Evolutionary conservation across 2,329 filamentous ascomycete species (phyloP).

Genomic region (Arthrinium puccinioides): DNA sequence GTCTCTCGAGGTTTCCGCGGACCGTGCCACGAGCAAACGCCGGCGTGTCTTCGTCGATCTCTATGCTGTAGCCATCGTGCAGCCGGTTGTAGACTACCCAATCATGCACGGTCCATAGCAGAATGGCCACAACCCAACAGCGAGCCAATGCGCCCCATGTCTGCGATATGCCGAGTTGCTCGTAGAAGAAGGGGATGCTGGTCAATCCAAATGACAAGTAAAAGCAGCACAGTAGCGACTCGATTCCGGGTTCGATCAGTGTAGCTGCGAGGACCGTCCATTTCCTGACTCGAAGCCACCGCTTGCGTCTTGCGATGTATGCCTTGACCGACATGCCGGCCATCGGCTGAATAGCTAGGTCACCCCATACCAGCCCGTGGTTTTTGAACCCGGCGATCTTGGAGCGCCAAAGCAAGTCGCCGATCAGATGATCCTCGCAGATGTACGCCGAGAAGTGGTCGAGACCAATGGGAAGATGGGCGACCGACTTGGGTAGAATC

Average conservation of each 20-base stretch:
- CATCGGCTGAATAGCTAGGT: slow-evolving; percentile 86
- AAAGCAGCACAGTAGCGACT: slow-evolving; percentile 75
- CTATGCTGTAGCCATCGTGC: slow-evolving; percentile 65
- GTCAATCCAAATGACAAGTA: slow-evolving; percentile 77
- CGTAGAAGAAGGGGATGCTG: slow-evolving; percentile 57
- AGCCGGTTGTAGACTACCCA: slow-evolving; percentile 65
- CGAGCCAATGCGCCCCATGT: slow-evolving; percentile 61
- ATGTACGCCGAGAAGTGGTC: slow-evolving; percentile 95
- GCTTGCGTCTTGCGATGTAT: slow-evolving; percentile 73
- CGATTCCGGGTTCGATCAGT: slow-evolving; percentile 85
- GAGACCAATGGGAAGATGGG: slow-evolving; percentile 56
- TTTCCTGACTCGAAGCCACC: slow-evolving; percentile 91
- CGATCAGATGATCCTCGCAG: slow-evolving; percentile 95
- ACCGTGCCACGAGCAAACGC: slow-evolving; percentile 54
- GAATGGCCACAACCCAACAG: slow-evolving; percentile 60
- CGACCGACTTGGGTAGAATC: slow-evolving; percentile 27
- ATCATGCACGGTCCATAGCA: slow-evolving; percentile 69
- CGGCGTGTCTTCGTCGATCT: slow-evolving; percentile 66
- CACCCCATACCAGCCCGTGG: slow-evolving; percentile 77
- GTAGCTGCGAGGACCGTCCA: slow-evolving; percentile 88
- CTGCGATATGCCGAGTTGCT: slow-evolving; percentile 43
- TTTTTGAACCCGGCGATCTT: slow-evolving; percentile 59
- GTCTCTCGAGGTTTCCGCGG: slow-evolving; percentile 33
- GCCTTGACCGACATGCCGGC: slow-evolving; percentile 68
- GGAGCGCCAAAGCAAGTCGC: slow-evolving; percentile 82